Evolutionary conservation across 2,329 filamentous ascomycete genomes (phyloP).

Genomic region (Nothophoma quercina): DNA sequence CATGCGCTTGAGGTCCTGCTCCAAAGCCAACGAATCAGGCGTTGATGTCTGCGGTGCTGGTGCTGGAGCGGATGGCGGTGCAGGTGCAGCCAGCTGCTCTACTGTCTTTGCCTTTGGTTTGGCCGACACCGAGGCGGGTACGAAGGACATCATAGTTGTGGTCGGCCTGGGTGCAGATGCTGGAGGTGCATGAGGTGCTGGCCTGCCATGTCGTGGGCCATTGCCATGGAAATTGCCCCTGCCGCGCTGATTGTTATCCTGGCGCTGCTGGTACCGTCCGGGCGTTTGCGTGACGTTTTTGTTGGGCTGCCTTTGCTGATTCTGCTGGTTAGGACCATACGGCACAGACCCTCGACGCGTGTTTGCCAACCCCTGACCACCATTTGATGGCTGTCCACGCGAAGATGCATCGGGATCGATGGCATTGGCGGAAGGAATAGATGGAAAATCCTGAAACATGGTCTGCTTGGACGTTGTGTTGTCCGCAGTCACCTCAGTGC

Average conservation of each 20-base stretch:
- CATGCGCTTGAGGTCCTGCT: slow-evolving; percentile 48
- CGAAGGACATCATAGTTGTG: slow-evolving; percentile 43
- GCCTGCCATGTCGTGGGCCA: slow-evolving; percentile 20
- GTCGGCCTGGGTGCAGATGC: slow-evolving; percentile 29
- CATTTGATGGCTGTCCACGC: slow-evolving; percentile 26
- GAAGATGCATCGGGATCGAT: slow-evolving; percentile 31
- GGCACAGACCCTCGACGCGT: slow-evolving; percentile 37
- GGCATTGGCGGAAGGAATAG: slow-evolving; percentile 23
- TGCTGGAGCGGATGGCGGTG: slow-evolving; percentile 23
- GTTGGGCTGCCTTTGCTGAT: slow-evolving; percentile 34
- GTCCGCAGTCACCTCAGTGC: slow-evolving; percentile 52
- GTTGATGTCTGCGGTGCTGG: slow-evolving; percentile 26
- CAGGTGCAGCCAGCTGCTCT: slow-evolving; percentile 31
- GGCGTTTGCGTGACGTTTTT: slow-evolving; percentile 34
- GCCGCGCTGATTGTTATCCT: slow-evolving; percentile 31
- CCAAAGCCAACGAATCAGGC: slow-evolving; percentile 37
- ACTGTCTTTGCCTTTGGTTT: slow-evolving; percentile 33
- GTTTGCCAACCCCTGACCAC: slow-evolving; percentile 20
- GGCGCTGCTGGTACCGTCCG: slow-evolving; percentile 35
- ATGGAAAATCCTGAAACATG: slow-evolving; percentile 35
- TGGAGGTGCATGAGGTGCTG: slow-evolving; percentile 22
- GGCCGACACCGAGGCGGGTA: slow-evolving; percentile 47
- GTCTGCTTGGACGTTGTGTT: slow-evolving; percentile 37
- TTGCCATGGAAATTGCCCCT: slow-evolving; percentile 22
- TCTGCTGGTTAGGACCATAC: slow-evolving; percentile 33